These are phyloP conservation scores for Phylloporus sp. DNA, from an alignment of 1,284 basidiomycete genomes.

Conservation along the genomic window DNA sequence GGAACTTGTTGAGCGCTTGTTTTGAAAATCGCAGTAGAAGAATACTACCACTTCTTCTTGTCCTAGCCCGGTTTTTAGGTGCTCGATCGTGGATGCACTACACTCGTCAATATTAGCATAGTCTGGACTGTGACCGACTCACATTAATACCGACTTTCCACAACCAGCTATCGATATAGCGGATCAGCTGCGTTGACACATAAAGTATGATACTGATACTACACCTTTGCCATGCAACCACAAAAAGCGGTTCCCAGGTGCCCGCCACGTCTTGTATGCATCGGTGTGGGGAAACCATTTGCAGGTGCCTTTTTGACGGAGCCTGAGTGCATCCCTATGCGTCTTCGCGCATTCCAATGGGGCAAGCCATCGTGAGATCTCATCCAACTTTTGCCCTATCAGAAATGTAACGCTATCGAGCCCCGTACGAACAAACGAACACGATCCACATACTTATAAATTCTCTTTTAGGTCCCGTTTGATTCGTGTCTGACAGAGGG, in stretches of 20 bases:
- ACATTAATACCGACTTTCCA: constrained; percentile 8
- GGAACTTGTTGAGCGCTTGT: not conserved
- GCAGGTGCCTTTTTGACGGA: constrained; percentile 7
- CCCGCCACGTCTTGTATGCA: constrained; percentile 8
- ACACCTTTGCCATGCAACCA: constrained; percentile 9
- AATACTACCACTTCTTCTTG: constrained; percentile 1
- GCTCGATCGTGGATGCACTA: constrained; percentile 9
- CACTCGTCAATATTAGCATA: not conserved
- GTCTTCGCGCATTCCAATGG: constrained; percentile 3
- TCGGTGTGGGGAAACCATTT: constrained; percentile 3
- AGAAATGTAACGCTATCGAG: not conserved
- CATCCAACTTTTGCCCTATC: constrained; percentile 6
- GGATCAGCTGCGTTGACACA: not conserved
- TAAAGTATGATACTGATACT: not conserved
- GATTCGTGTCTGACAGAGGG: not conserved
- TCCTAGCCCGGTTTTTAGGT: not conserved
- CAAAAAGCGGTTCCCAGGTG: not conserved
- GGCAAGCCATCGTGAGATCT: constrained; percentile 9
- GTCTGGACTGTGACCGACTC: not conserved
- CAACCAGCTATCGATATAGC: not conserved
- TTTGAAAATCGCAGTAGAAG: constrained; percentile 7
- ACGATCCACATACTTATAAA: not conserved
- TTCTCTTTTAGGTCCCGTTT: not conserved
- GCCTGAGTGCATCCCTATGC: constrained; percentile 1
- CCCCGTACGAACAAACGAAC: not conserved